Percentiles rank a stretch among this genome's conserved stretches.
phyloP scores from a whole-genome alignment of 371 early-diverging fungal genomes.

The Funneliformis caledonium region DNA sequence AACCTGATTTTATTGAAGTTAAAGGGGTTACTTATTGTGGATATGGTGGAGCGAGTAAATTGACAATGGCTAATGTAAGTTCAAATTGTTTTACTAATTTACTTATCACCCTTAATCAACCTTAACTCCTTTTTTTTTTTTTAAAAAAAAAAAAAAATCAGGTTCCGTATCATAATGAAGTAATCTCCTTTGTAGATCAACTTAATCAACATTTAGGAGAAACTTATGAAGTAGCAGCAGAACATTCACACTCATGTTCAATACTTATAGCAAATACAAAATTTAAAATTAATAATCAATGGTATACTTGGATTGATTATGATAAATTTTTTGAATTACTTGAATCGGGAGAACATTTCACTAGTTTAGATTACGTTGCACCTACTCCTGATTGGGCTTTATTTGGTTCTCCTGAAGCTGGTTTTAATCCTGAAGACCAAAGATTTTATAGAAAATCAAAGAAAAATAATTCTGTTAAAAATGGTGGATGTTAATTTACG shows the following conservation, averaged over 20 bases:
- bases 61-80: slow-evolving; percentile 67
- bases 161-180: slow-evolving; percentile 81
- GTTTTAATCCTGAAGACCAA: slow-evolving; percentile 81
- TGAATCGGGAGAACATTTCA: slow-evolving; percentile 67
- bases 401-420: slow-evolving; percentile 73
- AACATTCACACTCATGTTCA: slow-evolving; percentile 79
- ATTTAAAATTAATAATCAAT: slow-evolving; percentile 72
- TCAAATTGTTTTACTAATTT: not conserved
- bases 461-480: slow-evolving; percentile 34
- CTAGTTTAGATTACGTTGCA: slow-evolving; percentile 71
- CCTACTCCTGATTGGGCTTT: slow-evolving; percentile 81
- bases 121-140: not conserved
- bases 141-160: not conserved
- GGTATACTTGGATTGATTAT: slow-evolving; percentile 87
- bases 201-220: slow-evolving; percentile 59
- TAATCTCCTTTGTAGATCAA: slow-evolving; percentile 70
- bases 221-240: slow-evolving; percentile 76
- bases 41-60: slow-evolving; percentile 66
- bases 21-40: slow-evolving; percentile 79
- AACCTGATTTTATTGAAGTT: slow-evolving; percentile 82
- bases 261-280: slow-evolving; percentile 72
- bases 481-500: not conserved
- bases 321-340: slow-evolving; percentile 72
- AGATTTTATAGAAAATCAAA: slow-evolving; percentile 67
- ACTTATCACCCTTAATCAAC: not conserved